A percentile compares a stretch with the other conserved stretches of the same genome.
These are phyloP conservation scores for Pythium sukuiense DNA, from an alignment of 352 stramenopile genomes.

Conservation along the genomic window DNA sequence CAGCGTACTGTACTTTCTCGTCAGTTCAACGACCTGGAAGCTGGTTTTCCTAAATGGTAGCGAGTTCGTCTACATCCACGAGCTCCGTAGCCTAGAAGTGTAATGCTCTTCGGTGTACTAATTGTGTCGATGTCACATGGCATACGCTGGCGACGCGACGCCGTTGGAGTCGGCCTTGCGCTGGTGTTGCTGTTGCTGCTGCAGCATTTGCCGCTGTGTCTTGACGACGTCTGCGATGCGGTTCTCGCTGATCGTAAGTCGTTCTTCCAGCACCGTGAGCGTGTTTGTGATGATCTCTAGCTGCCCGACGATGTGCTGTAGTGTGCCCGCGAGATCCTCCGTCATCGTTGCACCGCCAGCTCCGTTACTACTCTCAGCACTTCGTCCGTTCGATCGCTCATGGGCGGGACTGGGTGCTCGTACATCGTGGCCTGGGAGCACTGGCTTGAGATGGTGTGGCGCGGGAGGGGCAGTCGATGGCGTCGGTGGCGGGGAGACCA, in stretches of 20 bases:
- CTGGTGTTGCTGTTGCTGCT: slow-evolving; percentile 30
- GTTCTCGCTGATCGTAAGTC: slow-evolving; percentile 84
- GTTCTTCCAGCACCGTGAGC: slow-evolving; percentile 79
- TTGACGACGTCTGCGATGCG: slow-evolving; percentile 62
- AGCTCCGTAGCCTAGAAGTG: too few relatives aligned
- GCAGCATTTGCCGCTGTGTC: slow-evolving; percentile 60
- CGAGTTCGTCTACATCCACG: not conserved
- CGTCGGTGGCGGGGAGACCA: slow-evolving; percentile 35
- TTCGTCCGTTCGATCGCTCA: slow-evolving; percentile 17
- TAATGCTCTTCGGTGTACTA: not conserved
- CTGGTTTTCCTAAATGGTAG: not conserved
- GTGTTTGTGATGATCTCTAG: slow-evolving; percentile 89
- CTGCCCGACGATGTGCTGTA: slow-evolving; percentile 90
- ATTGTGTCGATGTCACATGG: slow-evolving; percentile 2
- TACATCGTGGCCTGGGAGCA: slow-evolving; percentile 33
- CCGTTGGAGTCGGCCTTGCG: not conserved
- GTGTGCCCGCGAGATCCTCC: slow-evolving; percentile 50
- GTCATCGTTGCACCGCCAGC: slow-evolving; percentile 6
- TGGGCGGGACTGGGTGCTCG: slow-evolving; percentile 20
- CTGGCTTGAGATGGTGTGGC: slow-evolving; percentile 37
- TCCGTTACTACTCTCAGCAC: not conserved
- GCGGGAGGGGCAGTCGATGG: slow-evolving; percentile 38
- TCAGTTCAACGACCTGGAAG: not conserved
- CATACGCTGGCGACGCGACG: slow-evolving; percentile 22
- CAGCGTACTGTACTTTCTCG: not conserved